Evolutionary conservation across 345 rosid genomes (phyloP), one percentile per base, ranked within the genome.

Genomic region (Arabidopsis arenosa): DNA sequence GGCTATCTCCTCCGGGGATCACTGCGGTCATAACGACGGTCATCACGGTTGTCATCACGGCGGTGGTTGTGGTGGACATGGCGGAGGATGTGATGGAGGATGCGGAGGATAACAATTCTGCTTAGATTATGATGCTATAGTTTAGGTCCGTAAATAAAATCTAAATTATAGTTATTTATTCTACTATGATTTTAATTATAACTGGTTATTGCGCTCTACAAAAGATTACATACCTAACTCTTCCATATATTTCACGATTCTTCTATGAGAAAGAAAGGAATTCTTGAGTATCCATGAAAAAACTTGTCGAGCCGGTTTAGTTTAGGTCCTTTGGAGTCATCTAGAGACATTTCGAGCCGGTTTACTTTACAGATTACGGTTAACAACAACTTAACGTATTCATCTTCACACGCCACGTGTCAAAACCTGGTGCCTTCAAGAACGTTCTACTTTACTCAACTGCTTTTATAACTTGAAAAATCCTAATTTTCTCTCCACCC

Each of bases 391-490:
- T 28, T 40, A 3, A 56, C 64, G 65, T 21, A n/a, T 35, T 63
- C 45, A 21, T 73, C 5, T 2, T 14, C 6, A 0, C 0, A n/a
- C 6, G 32, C n/a, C 69, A 66, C 79, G 73, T 68, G 78, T 15
- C 67, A 40, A 7, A 14, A 7, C 6, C 37, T 28, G 66, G 68
- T 40, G 51, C n/a, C 41, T 56, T 77, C 76, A 63, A 55, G 72
- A 77, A 63, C 72, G 5, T 70, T 77, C 80, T 15, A 18, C 49
- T 47, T 47, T 63, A 5, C 60, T 55, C 18, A 77, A 77, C 80
- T 77, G 66, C 80, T 37, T 70, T 70, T 63, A 55, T 63, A 55
- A 63, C 68, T 57, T 21, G 23, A 57, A 57, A 18, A 33, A 7
- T 14, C 45, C 35, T 58, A 18, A 45, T 5, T 15, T 55, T 33